A percentile compares a stretch with the other conserved stretches of the same genome.
These are phyloP conservation scores for Sclerotinia glacialis DNA, from an alignment of 2,329 filamentous ascomycete genomes.

Conservation along the genomic window DNA sequence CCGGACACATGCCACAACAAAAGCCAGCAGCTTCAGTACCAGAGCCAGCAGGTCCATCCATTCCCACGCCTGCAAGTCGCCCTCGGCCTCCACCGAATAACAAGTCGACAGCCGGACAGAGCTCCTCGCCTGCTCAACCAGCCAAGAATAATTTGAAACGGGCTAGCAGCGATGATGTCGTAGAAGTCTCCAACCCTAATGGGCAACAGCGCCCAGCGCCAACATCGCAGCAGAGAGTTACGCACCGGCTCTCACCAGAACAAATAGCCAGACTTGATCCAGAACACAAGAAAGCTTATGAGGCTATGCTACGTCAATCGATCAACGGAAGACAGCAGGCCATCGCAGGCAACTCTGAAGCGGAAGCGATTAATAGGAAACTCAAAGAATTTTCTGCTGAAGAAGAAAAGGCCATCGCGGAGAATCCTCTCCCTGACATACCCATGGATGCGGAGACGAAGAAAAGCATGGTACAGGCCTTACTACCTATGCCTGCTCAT, in stretches of 20 bases:
- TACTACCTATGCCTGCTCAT: conserved; percentile 26
- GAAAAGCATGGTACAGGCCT: conserved; percentile 24
- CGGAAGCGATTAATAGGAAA: conserved; percentile 22
- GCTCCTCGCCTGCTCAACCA: conserved; percentile 37
- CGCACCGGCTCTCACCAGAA: conserved; percentile 36
- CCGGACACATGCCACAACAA: conserved; percentile 25
- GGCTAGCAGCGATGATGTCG: conserved; percentile 46
- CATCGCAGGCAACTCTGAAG: neutral
- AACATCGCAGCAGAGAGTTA: conserved; percentile 37
- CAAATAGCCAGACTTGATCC: conserved; percentile 36
- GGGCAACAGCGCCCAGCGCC: conserved; percentile 27
- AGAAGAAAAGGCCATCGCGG: conserved; percentile 25
- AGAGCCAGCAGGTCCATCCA: conserved; percentile 22
- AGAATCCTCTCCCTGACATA: conserved; percentile 31
- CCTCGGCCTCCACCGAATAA: conserved; percentile 28
- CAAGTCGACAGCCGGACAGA: conserved; percentile 29
- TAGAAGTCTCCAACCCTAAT: conserved; percentile 44
- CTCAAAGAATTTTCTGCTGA: conserved; percentile 27
- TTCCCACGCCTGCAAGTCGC: conserved; percentile 24
- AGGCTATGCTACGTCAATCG: conserved; percentile 25
- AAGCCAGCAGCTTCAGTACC: conserved; percentile 25
- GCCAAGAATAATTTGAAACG: conserved; percentile 44
- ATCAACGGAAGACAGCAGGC: neutral
- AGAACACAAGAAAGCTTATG: conserved; percentile 37
- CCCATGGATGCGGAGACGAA: conserved; percentile 36